Evolutionary conservation across 2,329 filamentous ascomycete genomes (phyloP).

Genomic region (Exophiala aquamarina): DNA sequence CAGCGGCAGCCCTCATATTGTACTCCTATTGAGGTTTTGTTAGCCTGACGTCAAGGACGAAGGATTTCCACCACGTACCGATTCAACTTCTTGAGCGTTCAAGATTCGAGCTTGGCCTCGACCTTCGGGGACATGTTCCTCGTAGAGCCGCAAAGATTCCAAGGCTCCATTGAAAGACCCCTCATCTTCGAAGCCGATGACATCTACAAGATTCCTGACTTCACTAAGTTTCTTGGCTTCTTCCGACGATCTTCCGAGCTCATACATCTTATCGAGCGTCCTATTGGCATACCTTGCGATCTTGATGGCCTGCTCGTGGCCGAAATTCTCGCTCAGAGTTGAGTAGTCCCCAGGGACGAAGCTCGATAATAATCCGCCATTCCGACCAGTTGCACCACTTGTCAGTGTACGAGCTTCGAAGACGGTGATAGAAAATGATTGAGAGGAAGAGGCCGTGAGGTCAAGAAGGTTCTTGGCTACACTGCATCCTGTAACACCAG

Average conservation of each 20-base stretch:
- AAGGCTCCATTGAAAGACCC: conserved; percentile 6
- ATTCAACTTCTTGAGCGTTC: conserved; percentile 11
- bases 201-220: conserved; percentile 8
- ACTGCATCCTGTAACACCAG: conserved; percentile 38
- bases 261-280: conserved; percentile 16
- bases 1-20: conserved; percentile 21
- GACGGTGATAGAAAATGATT: conserved; percentile 30
- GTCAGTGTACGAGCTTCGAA: conserved; percentile 41
- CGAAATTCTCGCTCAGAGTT: conserved; percentile 4
- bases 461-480: conserved; percentile 33
- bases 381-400: conserved; percentile 45
- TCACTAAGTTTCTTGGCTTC: conserved; percentile 10
- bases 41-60: neutral
- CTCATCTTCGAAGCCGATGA: conserved; percentile 12
- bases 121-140: conserved; percentile 13
- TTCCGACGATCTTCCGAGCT: conserved; percentile 10
- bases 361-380: conserved; percentile 41
- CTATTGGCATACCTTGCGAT: conserved; percentile 10
- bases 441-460: neutral
- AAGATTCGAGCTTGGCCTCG: conserved; percentile 1
- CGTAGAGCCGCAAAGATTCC: conserved; percentile 9
- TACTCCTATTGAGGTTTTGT: conserved; percentile 11
- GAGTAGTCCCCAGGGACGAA: conserved; percentile 5
- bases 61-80: conserved; percentile 6
- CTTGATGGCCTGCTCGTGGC: conserved; percentile 11